Conservation (phyloP, 202 grass and related monocot species). For the Dendrocalamus latiflorus region DNA sequence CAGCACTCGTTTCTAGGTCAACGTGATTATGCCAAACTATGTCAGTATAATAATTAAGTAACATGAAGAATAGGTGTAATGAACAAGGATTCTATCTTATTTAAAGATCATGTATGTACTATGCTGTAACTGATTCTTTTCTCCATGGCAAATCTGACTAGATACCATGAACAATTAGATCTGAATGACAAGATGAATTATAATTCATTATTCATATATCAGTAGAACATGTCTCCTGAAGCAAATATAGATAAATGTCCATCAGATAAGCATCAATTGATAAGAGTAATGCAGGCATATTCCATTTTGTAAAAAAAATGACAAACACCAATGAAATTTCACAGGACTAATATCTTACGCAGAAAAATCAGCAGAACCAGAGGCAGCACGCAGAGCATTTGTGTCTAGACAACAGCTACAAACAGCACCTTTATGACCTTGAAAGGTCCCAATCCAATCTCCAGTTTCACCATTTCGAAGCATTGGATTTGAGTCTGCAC, state of each 20-base stretch:
- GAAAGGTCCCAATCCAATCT: conserved; percentile 99
- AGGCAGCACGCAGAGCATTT: conserved; percentile 82
- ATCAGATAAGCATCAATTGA: background rate
- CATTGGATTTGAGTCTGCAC: conserved; percentile 87
- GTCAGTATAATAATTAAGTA: background rate
- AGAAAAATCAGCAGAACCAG: conserved; percentile 94
- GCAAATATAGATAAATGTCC: background rate
- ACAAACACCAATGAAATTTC: conserved; percentile 10
- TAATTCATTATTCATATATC: background rate
- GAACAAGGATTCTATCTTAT: background rate
- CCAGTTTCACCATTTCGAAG: conserved; percentile 97
- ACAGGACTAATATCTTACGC: conserved; percentile 54
- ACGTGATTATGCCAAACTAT: background rate
- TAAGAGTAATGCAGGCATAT: background rate
- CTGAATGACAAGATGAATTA: background rate
- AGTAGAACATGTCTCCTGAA: background rate
- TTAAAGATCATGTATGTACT: background rate
- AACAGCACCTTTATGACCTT: conserved; percentile 98
- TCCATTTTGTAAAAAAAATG: background rate
- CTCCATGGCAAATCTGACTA: background rate
- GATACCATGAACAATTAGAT: background rate
- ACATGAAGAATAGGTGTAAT: background rate
- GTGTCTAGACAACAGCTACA: conserved; percentile 96
- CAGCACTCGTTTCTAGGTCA: background rate
- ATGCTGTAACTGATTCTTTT: background rate